Evolutionary conservation across 805 yeast genomes (phyloP), one percentile per base, ranked within the genome.

Genomic region (Candida yuanshanica): DNA sequence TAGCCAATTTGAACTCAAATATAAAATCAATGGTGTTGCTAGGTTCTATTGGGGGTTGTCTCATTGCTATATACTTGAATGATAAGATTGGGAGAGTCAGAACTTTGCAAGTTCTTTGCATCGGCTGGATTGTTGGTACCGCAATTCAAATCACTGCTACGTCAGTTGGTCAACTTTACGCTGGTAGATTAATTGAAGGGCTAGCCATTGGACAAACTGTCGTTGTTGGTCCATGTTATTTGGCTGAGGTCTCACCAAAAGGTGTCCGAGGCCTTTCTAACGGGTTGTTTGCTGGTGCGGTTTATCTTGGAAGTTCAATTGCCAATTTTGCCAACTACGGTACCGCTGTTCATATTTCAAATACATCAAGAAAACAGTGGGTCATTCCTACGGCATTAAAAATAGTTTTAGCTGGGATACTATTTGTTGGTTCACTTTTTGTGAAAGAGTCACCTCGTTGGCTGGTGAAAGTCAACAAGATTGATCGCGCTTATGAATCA

Each of bases 1-100:
- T 69, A 14, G 79, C 79, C 5, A 62, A 70, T 46, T 55, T 72
- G 47, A 68, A 67, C 47, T 72, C 79, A 5, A 77, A 74, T 52
- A 76, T 77, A 49, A 66, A 75, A 5, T 62, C 80, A 7, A 77
- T 77, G 81, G 81, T 76, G 8, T 79, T 73, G 49, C 53, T 77
- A 22, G 79, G 79, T 4, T 69, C 76, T 16, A 66, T 75, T 32
- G 79, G 73, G 26, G 83, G 83, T n/a, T 63, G 79, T 18, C 38
- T 75, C n/a, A 38, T 75, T 18, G 74, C 80, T 1, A 65, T 69
- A 53, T 68, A 63, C 43, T 52, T 73, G 2, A 72, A 69, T 32
- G 82, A 77, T 50, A 62, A 60, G 35, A 50, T 77, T 31, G 83
- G 83, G 14, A 64, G 81, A 50, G 64, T 74, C 39, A 59, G 73